phyloP scores from a whole-genome alignment of 2,329 filamentous ascomycete genomes.

The Penicillium sp. region DNA sequence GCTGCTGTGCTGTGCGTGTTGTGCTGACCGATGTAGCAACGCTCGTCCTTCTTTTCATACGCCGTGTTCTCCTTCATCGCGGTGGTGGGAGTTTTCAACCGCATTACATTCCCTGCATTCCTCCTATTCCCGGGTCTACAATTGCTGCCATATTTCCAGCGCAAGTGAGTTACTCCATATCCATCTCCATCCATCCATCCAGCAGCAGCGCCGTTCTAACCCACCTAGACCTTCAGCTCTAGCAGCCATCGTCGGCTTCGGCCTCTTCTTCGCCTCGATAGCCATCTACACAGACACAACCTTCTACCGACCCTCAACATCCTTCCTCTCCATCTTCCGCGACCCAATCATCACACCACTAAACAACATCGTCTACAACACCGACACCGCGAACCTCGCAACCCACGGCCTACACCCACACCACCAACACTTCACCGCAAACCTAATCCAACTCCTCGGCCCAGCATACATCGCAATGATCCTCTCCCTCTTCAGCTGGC shows the following conservation, averaged over 20 bases:
- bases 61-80: constrained; percentile 77
- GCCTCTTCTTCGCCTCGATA: constrained; percentile 68
- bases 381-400: constrained; percentile 70
- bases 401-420: constrained; percentile 77
- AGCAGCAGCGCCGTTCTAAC: not conserved
- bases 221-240: constrained; percentile 60
- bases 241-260: constrained; percentile 66
- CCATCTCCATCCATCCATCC: constrained; percentile 23
- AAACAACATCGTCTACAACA: constrained; percentile 79
- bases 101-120: constrained; percentile 96
- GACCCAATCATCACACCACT: constrained; percentile 73
- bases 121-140: constrained; percentile 80
- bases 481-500: constrained; percentile 52
- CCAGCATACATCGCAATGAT: constrained; percentile 64
- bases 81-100: constrained; percentile 90
- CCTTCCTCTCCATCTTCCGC: constrained; percentile 48
- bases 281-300: constrained; percentile 83
- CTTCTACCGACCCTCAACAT: constrained; percentile 65
- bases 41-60: constrained; percentile 75
- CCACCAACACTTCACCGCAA: constrained; percentile 75
- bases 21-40: constrained; percentile 58
- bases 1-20: not conserved
- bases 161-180: constrained; percentile 63
- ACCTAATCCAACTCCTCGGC: constrained; percentile 73
- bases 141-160: constrained; percentile 81